phyloP scores from a whole-genome alignment of 352 stramenopile genomes.

The Globisporangium camurandrum region DNA sequence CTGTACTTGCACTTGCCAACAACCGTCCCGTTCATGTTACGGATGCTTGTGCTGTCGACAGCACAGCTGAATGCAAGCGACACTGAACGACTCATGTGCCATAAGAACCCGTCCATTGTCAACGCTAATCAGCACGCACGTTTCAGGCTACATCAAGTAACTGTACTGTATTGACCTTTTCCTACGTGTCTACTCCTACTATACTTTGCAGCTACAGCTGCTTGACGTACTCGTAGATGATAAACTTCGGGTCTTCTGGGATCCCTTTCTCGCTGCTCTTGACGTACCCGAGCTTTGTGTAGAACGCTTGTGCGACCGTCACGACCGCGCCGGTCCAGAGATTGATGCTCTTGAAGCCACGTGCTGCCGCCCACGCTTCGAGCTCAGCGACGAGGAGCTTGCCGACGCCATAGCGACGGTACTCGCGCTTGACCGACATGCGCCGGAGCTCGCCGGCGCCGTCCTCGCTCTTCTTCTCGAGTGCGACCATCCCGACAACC shows the following conservation, averaged over 20 bases:
- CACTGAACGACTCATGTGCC: too few species aligned
- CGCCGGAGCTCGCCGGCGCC: constrained; percentile 20
- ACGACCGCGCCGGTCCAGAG: constrained; percentile 17
- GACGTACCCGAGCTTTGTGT: constrained; percentile 10
- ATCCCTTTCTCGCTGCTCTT: constrained; percentile 17
- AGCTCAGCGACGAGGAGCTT: constrained; percentile 14
- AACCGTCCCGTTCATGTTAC: too few species aligned
- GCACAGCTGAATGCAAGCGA: too few species aligned
- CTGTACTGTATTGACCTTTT: too few species aligned
- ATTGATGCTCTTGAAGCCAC: constrained; percentile 8
- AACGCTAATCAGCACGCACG: too few species aligned
- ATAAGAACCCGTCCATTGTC: too few species aligned
- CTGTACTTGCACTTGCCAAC: too few species aligned
- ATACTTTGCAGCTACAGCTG: too few species aligned
- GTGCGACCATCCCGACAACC: constrained; percentile 10
- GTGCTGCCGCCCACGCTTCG: constrained; percentile 11
- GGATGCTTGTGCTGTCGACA: too few species aligned
- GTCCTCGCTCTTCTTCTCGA: constrained; percentile 15
- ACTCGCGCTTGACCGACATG: constrained; percentile 16
- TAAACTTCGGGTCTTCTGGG: constrained; percentile 22
- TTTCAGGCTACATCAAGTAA: too few species aligned
- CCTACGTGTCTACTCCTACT: too few species aligned
- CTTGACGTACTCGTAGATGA: constrained; percentile 28
- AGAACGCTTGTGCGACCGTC: constrained; percentile 6
- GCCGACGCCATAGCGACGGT: constrained; percentile 18